Evolutionary conservation across 164 flowering plant species (phyloP), one percentile per base, ranked within the genome.

Genomic region (Vitis riparia): DNA sequence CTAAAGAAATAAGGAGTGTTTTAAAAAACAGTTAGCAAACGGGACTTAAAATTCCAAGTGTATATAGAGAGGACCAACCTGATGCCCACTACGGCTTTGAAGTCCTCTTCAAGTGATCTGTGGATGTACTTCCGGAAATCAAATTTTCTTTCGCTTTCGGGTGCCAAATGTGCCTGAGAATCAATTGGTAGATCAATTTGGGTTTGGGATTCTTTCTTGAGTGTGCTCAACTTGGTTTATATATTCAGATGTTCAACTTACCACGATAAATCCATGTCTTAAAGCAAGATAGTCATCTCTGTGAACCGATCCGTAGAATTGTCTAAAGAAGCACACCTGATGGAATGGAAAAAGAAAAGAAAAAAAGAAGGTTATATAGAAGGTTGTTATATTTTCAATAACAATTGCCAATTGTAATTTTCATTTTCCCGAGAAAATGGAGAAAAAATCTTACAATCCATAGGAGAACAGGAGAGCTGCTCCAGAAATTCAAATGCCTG

Each of bases 311-410:
- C 71, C 72, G 51, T 75, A 49, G 71, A 87, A 85, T 16, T 87
- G 91, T 53, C 91, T 83, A 76, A 80, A 82, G 86, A 87, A 87
- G 72, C 89, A 82, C 16, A 82, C 85, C 91, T 87, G 73, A 66
- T 1, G n/a, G 14, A 68, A 57, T 17, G 59, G 14, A 60, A 55
- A 59, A 17, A 58, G 47, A 68, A 12, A 2, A 19, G 50, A 37
- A 62, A 60, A 16, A 14, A 59, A 11, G 27, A 23, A 1, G 27
- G 27, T 23, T 23, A 23, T 23, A 23, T 23, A 23, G 5, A 32
- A 32, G 44, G 6, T 32, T 32, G 44, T 32, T 32, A 32, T 32
- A 32, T 32, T 4, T 32, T 32, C 6, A 32, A 32, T 32, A 32
- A 32, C 44, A 32, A 32, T 32, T 32, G 44, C 44, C 7, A 6